phyloP scores from a whole-genome alignment of 345 rosid genomes.

The Mangifera indica region DNA sequence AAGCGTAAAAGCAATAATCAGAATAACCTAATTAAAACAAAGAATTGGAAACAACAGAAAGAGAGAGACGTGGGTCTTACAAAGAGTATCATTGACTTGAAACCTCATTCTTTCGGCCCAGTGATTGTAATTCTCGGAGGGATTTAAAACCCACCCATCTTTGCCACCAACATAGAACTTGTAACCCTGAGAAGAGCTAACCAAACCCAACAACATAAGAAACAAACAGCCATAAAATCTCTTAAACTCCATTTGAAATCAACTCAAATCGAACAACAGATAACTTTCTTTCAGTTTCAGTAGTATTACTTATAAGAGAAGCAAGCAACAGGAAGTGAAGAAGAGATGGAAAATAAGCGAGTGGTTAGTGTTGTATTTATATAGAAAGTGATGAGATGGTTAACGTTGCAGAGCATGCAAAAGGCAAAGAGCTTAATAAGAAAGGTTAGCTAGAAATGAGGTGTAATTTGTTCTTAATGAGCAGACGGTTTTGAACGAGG shows the following conservation, averaged over 20 bases:
- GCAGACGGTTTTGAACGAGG: conserved; percentile 35
- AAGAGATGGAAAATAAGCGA: neutral
- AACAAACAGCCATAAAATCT: conserved; percentile 16
- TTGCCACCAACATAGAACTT: conserved; percentile 68
- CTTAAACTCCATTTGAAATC: conserved; percentile 30
- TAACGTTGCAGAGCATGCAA: conserved; percentile 33
- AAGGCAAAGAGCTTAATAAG: neutral
- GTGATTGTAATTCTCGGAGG: conserved; percentile 63
- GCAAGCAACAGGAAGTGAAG: neutral
- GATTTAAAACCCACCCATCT: conserved; percentile 74
- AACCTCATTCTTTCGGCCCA: conserved; percentile 87
- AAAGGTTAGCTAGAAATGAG: conserved; percentile 27
- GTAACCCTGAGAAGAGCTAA: conserved; percentile 35
- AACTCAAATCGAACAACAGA: neutral
- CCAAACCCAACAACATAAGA: conserved; percentile 16
- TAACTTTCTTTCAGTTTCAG: no score
- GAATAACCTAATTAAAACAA: neutral
- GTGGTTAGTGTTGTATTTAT: conserved; percentile 22
- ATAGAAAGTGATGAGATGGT: conserved; percentile 22
- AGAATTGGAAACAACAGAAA: neutral
- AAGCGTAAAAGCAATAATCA: neutral
- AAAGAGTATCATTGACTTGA: conserved; percentile 76
- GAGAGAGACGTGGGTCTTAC: conserved; percentile 30
- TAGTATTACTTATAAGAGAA: neutral
- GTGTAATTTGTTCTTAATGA: neutral